A percentile compares a stretch with the other conserved stretches of the same genome.
Conservation (phyloP, 2,329 filamentous ascomycete species). For the Emmonsia crescens region DNA sequence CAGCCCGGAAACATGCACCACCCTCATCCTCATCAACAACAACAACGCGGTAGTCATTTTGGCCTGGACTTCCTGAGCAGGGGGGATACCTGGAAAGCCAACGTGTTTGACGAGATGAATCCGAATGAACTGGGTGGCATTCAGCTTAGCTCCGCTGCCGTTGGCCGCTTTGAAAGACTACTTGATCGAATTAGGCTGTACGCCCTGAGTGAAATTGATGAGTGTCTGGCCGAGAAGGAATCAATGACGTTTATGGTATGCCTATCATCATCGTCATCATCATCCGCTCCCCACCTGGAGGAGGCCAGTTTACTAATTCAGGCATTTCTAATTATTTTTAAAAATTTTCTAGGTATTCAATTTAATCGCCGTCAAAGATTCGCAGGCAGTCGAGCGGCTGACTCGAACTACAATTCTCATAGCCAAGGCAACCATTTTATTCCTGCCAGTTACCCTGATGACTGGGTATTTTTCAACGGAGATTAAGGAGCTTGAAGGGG, state of each 20-base stretch:
- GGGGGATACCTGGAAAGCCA: slow-evolving; percentile 1
- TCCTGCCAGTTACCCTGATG: slow-evolving; percentile 64
- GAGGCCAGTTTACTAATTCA: neutral
- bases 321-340: slow-evolving; percentile 2
- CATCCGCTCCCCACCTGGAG: neutral
- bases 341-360: slow-evolving; percentile 55
- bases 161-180: slow-evolving; percentile 49
- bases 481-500: slow-evolving; percentile 44
- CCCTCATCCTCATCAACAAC: slow-evolving; percentile 1
- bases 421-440: slow-evolving; percentile 64
- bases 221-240: slow-evolving; percentile 58
- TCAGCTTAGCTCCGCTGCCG: slow-evolving; percentile 37
- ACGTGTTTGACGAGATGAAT: slow-evolving; percentile 2
- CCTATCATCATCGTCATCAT: neutral
- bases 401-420: slow-evolving; percentile 62
- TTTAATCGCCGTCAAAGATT: slow-evolving; percentile 64
- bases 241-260: slow-evolving; percentile 56
- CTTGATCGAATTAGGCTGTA: slow-evolving; percentile 52
- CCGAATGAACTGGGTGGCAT: slow-evolving; percentile 28
- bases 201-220: slow-evolving; percentile 52
- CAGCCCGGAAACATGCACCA: slow-evolving; percentile 11
- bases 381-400: slow-evolving; percentile 58
- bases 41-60: neutral
- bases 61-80: slow-evolving; percentile 2
- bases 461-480: slow-evolving; percentile 63